Conservation (phyloP, 139 green algal genomes). For the Tetradesmus obliquus region DNA sequence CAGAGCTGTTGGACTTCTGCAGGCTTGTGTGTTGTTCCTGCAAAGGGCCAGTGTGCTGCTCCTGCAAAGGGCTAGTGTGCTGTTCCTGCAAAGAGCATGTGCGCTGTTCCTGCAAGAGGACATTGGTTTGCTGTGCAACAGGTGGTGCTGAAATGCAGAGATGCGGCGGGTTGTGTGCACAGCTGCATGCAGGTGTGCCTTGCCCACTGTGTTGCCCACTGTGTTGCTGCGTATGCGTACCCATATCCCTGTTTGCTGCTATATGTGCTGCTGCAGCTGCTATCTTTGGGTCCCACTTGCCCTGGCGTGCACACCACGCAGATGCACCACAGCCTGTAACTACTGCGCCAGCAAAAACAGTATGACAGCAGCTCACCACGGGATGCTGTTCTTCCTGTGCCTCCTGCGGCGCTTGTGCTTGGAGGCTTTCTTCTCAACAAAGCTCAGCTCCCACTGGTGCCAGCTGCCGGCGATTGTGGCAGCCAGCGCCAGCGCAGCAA, state of each 20-base stretch:
- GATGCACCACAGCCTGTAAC: not conserved
- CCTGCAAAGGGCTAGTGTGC: not conserved
- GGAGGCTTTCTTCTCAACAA: slow-evolving; percentile 65
- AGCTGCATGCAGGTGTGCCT: too few relatives aligned
- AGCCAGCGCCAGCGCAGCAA: slow-evolving; percentile 27
- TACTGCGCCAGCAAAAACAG: not conserved
- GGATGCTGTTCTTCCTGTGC: slow-evolving; percentile 63
- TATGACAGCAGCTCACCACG: slow-evolving; percentile 70
- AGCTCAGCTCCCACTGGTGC: slow-evolving; percentile 62
- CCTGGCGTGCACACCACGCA: not conserved
- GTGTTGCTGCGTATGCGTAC: too few relatives aligned
- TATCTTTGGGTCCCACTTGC: not conserved
- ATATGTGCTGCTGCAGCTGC: not conserved
- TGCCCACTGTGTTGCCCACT: too few relatives aligned
- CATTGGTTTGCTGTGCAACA: too few relatives aligned
- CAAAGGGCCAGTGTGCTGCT: not conserved
- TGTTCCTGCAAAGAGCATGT: not conserved
- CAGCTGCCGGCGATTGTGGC: slow-evolving; percentile 10
- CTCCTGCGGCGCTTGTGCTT: slow-evolving; percentile 69
- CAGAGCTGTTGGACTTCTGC: too few relatives aligned
- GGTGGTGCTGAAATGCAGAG: too few relatives aligned
- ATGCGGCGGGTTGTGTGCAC: too few relatives aligned
- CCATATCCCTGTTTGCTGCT: not conserved
- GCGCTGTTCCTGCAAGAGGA: not conserved
- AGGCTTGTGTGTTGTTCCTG: not conserved